phyloP scores from a whole-genome alignment of 2,329 filamentous ascomycete species.

The Cercospora sp. region DNA sequence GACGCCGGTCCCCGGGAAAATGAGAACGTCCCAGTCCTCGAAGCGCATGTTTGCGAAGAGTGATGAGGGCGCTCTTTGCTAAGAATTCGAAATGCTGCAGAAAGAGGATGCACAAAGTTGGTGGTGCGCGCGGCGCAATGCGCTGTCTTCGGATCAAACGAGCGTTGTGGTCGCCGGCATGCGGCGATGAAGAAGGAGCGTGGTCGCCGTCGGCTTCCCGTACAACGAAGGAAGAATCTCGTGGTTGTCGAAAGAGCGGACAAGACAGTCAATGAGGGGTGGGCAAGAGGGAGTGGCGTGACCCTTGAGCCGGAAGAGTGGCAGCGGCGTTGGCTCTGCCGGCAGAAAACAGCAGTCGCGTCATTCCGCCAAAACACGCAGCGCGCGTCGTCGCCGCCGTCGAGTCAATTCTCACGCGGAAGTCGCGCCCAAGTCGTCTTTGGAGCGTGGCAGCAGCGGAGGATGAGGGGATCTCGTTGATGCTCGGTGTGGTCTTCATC shows the following conservation, averaged over 20 bases:
- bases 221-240: background rate
- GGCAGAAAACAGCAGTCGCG: background rate
- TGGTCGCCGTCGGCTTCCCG: background rate
- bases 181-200: background rate
- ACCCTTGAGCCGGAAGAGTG: background rate
- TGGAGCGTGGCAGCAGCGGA: background rate
- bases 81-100: constrained; percentile 11
- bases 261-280: background rate
- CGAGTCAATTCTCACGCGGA: background rate
- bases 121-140: background rate
- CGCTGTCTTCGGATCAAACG: background rate
- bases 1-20: constrained; percentile 62
- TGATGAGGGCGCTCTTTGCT: constrained; percentile 10
- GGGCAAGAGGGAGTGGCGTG: background rate
- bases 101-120: background rate
- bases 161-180: background rate
- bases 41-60: constrained; percentile 65
- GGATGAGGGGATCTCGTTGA: background rate
- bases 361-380: background rate
- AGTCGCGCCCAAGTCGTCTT: background rate
- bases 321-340: background rate
- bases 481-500: background rate
- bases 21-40: constrained; percentile 80
- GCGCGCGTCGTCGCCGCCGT: background rate
- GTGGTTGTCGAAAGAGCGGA: background rate